Base-by-base conservation (phyloP, 1,139 yeast genomes). In the Lodderomyces beijingensis region DNA sequence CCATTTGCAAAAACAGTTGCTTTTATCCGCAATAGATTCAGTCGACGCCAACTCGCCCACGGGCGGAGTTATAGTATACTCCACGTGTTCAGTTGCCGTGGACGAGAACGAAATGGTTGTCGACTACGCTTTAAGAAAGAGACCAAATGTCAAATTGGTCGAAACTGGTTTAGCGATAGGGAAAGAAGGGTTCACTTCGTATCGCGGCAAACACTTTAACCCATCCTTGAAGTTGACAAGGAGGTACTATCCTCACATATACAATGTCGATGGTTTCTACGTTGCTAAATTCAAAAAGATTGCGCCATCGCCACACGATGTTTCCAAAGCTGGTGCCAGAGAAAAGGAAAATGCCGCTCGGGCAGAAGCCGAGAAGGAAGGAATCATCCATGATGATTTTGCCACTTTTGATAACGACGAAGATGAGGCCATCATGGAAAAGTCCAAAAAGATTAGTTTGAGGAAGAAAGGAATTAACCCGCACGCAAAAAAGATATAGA, bases 71-170 rank as follows among this genome's bases (percentile, higher is more conserved):
- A 85, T 93, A 46, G 98, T 93, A 3, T 93, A 93, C 63, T 91
- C 98, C 4, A 93, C 99, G 1, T 93, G 99, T 74, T 89, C 97
- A 9, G 94, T 93, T 39, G 95, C 94, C 53, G 96, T 91, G 30
- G 99, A 93, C 51, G 99, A 93, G 64, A 91, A 93, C 59, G 99
- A 93, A 62, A 83, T 96, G 16, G 99, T 93, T 35, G 96, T 93
- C n/a, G 96, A 91, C 60, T 93, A 93, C 53, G 98, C 96, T 18
- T 74, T 93, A 49, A 78, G 95, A 57, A 91, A 91, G 59, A 81
- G 99, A 57, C 96, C 97, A 28, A 91, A 93, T 54, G 97, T 93
- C 28, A 87, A 84, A 57, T 74, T 93, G 37, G 97, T 93, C 14
- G 97, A 89, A 12, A 74, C 96, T 19, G 95, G 93, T n/a, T 72